Percentiles rank a stretch among this genome's conserved stretches.
phyloP scores from a whole-genome alignment of 2,329 filamentous ascomycete species.

The Simplicillium sp. region DNA sequence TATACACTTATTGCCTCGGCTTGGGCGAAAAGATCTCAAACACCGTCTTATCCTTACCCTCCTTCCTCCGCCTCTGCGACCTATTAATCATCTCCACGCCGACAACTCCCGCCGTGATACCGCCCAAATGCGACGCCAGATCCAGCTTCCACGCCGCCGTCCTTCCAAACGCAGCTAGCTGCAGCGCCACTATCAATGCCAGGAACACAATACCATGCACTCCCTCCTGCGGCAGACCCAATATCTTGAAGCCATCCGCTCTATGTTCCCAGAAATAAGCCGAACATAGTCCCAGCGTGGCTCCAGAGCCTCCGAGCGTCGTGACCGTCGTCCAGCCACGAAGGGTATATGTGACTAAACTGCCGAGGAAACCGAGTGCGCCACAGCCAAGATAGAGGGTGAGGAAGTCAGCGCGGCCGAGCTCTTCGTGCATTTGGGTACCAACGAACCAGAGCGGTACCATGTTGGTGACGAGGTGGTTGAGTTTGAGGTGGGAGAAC shows the following conservation, averaged over 20 bases:
- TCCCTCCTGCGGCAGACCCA: slow-evolving; percentile 48
- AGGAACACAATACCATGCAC: slow-evolving; percentile 46
- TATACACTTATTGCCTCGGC: too few species aligned
- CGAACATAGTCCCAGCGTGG: slow-evolving; percentile 49
- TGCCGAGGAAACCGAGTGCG: slow-evolving; percentile 47
- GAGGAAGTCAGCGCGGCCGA: slow-evolving; percentile 60
- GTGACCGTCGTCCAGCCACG: slow-evolving; percentile 35
- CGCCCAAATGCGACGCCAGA: slow-evolving; percentile 42
- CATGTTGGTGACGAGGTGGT: slow-evolving; percentile 59
- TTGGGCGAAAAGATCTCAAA: too few species aligned
- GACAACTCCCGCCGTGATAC: slow-evolving; percentile 36
- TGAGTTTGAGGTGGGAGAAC: slow-evolving; percentile 58
- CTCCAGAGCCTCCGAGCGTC: slow-evolving; percentile 59
- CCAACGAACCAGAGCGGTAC: slow-evolving; percentile 57
- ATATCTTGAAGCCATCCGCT: slow-evolving; percentile 45
- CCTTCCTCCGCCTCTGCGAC: slow-evolving; percentile 6
- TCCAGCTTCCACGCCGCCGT: slow-evolving; percentile 33
- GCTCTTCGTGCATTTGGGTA: slow-evolving; percentile 56
- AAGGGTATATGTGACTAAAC: slow-evolving; percentile 40
- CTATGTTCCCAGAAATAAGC: slow-evolving; percentile 54
- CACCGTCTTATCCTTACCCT: background rate
- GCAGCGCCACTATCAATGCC: slow-evolving; percentile 38
- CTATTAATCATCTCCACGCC: slow-evolving; percentile 25
- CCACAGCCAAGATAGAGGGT: slow-evolving; percentile 56
- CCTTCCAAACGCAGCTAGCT: slow-evolving; percentile 37